Evolutionary conservation across 1,139 yeast genomes (phyloP), one percentile per base, ranked within the genome.

Genomic region (Schizosaccharomyces versatilis): DNA sequence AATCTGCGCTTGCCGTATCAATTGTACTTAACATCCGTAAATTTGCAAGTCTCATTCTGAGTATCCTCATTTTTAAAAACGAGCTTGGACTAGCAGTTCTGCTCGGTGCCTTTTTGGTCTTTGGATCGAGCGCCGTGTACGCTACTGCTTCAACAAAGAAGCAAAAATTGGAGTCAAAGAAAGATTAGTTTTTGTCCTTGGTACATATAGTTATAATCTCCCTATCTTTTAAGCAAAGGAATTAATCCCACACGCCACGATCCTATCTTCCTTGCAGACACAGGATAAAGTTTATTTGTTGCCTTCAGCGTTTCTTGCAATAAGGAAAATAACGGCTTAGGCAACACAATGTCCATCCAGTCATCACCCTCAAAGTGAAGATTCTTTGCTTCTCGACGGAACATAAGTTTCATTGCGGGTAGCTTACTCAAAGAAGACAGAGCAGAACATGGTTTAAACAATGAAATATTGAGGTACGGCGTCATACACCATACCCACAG

Each of bases 21-120:
- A 74, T 81, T 36, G 75, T 79, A 0, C 68, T 81, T 36, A 69
- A 79, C 55, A 67, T 79, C 7, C 71, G 90, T 53, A 80, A 81
- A 63, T 76, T 81, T 59, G 65, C 74, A 10, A 79, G 84, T 58
- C 66, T 82, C 56, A 58, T 78, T 38, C 60, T 81, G 32, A 79
- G 84, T 58, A 70, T 72, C 55, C 66, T 65, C 59, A 58, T 78
- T 36, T 79, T 76, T 68, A 73, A 68, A 9, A 49, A 49, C 40
- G 24, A 38, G n/a, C 14, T 49, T 6, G 19, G 42, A 9, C 24
- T 12, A 3, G 36, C 52, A 6, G 52, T 39, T 7, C 14, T 15
- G 19, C 17, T 49, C 38, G 52, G 52, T 7, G 41, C 52, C 12
- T 38, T 15, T 14, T 38, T 49, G 42, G 52, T 49, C 14, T 49